Evolutionary conservation across 1,284 basidiomycete genomes (phyloP).

Genomic region (Ustilago loliicola): DNA sequence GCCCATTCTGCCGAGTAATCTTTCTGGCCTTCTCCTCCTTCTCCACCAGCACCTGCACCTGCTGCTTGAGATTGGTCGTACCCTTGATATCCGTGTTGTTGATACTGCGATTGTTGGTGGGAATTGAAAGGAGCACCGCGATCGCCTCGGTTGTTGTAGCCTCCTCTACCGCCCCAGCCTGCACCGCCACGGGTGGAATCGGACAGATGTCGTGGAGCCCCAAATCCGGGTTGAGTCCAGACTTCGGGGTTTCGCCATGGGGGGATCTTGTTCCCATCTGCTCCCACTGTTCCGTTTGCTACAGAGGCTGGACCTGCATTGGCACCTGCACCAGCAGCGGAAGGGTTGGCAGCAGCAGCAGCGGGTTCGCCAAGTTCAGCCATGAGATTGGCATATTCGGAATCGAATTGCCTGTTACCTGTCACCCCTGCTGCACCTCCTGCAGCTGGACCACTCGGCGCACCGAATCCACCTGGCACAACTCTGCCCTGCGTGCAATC

Average conservation of each 20-base stretch:
- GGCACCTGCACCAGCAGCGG: constrained; percentile 35
- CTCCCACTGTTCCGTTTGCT: constrained; percentile 35
- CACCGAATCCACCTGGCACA: constrained; percentile 75
- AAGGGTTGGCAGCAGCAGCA: constrained; percentile 52
- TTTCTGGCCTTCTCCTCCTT: constrained; percentile 39
- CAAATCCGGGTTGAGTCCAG: constrained; percentile 61
- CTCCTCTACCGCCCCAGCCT: constrained; percentile 32
- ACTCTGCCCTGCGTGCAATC: constrained; percentile 71
- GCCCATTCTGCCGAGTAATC: constrained; percentile 70
- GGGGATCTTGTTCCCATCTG: constrained; percentile 67
- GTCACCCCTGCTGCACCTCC: constrained; percentile 55
- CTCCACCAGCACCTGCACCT: background rate
- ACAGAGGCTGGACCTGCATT: constrained; percentile 22
- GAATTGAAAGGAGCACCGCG: constrained; percentile 5
- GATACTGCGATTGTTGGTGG: constrained; percentile 19
- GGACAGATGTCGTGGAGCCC: constrained; percentile 33
- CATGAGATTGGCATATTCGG: constrained; percentile 97
- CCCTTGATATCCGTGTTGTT: constrained; percentile 12
- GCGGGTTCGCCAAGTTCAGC: constrained; percentile 93
- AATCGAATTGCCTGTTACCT: constrained; percentile 79
- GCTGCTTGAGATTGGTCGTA: constrained; percentile 19
- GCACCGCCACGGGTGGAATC: constrained; percentile 28
- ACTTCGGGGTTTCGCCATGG: constrained; percentile 69
- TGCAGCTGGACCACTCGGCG: constrained; percentile 37
- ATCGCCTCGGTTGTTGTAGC: constrained; percentile 37